phyloP scores from a whole-genome alignment of 2,329 filamentous ascomycete species.

The Neospermospora avenae region DNA sequence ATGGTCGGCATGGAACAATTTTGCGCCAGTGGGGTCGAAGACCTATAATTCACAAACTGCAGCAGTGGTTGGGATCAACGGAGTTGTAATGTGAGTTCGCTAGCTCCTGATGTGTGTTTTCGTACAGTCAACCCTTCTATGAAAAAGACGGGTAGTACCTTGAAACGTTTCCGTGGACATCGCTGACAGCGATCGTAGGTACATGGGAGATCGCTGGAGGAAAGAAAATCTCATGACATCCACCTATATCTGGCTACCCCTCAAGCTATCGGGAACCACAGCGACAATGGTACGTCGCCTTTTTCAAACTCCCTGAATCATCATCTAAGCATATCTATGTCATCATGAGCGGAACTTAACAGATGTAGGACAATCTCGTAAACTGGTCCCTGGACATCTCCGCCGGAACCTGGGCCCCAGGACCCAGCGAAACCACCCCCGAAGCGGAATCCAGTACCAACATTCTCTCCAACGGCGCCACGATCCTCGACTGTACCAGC shows the following conservation, averaged over 20 bases:
- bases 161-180: too few species aligned
- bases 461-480: conserved; percentile 44
- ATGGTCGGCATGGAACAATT: conserved; percentile 59
- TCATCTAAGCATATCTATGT: neutral
- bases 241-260: conserved; percentile 64
- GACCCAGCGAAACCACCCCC: conserved; percentile 44
- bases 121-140: too few species aligned
- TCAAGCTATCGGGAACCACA: conserved; percentile 49
- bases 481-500: conserved; percentile 44
- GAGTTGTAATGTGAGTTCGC: conserved; percentile 28
- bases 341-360: too few species aligned
- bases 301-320: neutral
- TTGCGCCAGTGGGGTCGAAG: conserved; percentile 52
- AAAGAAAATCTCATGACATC: conserved; percentile 55
- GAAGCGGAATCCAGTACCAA: conserved; percentile 48
- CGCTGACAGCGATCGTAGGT: conserved; percentile 39
- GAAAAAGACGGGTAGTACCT: too few species aligned
- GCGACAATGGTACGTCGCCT: conserved; percentile 41
- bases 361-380: conserved; percentile 43
- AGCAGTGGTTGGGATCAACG: conserved; percentile 49
- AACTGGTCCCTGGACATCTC: conserved; percentile 51
- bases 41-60: conserved; percentile 61
- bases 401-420: conserved; percentile 43
- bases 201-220: conserved; percentile 67
- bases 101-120: too few species aligned